These are phyloP conservation scores for Penicillium vulpinum DNA, from an alignment of 2,329 filamentous ascomycete species.

Conservation along the genomic window DNA sequence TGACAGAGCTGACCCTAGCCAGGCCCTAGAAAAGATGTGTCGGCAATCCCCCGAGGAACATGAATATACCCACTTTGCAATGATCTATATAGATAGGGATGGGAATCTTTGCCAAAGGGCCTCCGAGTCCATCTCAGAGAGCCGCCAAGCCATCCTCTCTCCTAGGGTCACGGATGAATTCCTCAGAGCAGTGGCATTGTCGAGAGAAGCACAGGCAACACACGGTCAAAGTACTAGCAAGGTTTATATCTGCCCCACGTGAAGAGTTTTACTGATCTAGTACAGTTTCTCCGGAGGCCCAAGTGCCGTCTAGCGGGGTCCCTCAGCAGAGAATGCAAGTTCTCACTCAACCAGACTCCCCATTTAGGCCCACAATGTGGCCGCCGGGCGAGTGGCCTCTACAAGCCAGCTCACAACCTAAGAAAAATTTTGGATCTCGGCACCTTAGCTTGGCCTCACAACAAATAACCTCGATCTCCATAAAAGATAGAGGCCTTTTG, in stretches of 20 bases:
- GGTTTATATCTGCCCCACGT: slow-evolving; percentile 1
- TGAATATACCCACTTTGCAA: slow-evolving; percentile 31
- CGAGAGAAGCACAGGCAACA: slow-evolving; percentile 22
- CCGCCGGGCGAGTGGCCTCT: slow-evolving; percentile 11
- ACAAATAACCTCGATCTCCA: slow-evolving; percentile 26
- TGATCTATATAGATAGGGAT: slow-evolving; percentile 34
- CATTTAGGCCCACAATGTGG: slow-evolving; percentile 15
- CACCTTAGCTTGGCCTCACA: slow-evolving; percentile 23
- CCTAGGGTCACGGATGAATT: slow-evolving; percentile 32
- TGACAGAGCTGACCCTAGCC: slow-evolving; percentile 13
- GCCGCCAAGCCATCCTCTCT: slow-evolving; percentile 30
- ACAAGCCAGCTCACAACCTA: neutral
- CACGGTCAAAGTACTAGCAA: slow-evolving; percentile 25
- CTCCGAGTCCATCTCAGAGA: slow-evolving; percentile 32
- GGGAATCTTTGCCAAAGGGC: slow-evolving; percentile 34
- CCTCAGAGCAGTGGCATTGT: slow-evolving; percentile 31
- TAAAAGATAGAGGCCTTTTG: slow-evolving; percentile 26
- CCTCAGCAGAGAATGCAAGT: slow-evolving; percentile 3
- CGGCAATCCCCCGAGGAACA: slow-evolving; percentile 24
- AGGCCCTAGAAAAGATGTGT: slow-evolving; percentile 19
- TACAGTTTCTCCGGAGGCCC: slow-evolving; percentile 1
- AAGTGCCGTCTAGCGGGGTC: slow-evolving; percentile 7
- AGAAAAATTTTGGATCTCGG: slow-evolving; percentile 10
- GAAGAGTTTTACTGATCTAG: neutral
- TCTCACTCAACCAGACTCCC: neutral